Evolutionary conservation across 2,329 filamentous ascomycete genomes (phyloP), one percentile per base, ranked within the genome.

Genomic region (Didymella arachidicola): DNA sequence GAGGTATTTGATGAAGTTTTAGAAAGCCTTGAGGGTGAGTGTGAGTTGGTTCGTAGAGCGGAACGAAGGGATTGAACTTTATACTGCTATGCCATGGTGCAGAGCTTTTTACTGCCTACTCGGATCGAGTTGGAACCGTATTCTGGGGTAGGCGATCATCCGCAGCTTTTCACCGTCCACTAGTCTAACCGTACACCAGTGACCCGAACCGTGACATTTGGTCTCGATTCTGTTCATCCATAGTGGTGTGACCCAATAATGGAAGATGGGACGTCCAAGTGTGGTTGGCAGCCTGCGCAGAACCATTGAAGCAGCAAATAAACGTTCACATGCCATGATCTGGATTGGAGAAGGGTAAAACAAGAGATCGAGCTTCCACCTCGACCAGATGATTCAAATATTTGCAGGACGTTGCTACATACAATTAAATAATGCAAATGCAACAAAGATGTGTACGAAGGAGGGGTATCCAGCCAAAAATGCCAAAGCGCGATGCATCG

Each of bases 401-500:
- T 48, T 4, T 48, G 38, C 45, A 48, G 4, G 38, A 30, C 22
- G 3, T 25, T 38, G 43, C 43, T 54, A 25, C 36, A 34, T 39
- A 27, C 25, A 25, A 27, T 10, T 18, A 7, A 29, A 43, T 18
- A 7, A 39, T 32, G 12, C 25, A 12, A 46, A 27, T 25, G 26
- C 19, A 34, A 44, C 11, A 19, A 19, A 50, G 11, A 41, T 38
- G 18, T 58, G 44, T 58, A 19, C 39, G 56, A 49, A 58, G 26
- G 32, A 58, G 38, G 56, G 56, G 56, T 58, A 58, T 58, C 49
- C 38, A 49, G 50, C 22, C 36, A 32, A 49, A 49, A 56, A 44
- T 53, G 49, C 49, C 52, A 27, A 55, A 46, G 36, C 51, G 41
- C 8, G n/a, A 63, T 49, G 53, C 45, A 27, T 55, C 48, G 57